A percentile compares a stretch with the other conserved stretches of the same genome.
Evolutionary conservation across 2,329 filamentous ascomycete genomes (phyloP).

Genomic region (Talaromyces sp.): DNA sequence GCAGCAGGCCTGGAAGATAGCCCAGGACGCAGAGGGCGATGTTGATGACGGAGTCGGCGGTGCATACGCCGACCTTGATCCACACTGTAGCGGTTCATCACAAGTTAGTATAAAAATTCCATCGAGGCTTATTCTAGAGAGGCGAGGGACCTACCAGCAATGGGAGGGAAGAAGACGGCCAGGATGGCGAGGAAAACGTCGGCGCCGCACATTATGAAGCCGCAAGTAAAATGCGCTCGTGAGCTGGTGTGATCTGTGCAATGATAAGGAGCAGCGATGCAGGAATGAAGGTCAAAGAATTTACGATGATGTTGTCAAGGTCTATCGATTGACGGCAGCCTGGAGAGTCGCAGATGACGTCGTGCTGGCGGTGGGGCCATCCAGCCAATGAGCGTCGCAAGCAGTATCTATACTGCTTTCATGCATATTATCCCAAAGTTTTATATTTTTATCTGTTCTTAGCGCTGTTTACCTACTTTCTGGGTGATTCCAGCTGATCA

Average conservation of each 20-base stretch:
- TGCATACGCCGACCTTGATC: conserved; percentile 93
- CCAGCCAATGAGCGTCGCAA: background rate
- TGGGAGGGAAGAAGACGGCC: conserved; percentile 57
- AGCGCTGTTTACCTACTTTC: too few species aligned
- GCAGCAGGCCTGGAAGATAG: conserved; percentile 79
- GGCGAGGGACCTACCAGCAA: conserved; percentile 44
- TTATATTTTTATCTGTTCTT: too few species aligned
- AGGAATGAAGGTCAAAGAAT: background rate
- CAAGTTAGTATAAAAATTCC: conserved; percentile 11
- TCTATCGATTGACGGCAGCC: background rate
- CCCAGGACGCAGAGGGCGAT: conserved; percentile 78
- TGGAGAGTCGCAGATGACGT: background rate
- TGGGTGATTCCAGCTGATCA: too few species aligned
- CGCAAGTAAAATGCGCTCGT: background rate
- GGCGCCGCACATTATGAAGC: conserved; percentile 50
- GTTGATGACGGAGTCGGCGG: conserved; percentile 89
- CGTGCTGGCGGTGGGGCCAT: background rate
- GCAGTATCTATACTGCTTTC: too few species aligned
- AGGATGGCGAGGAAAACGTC: conserved; percentile 58
- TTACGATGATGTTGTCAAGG: background rate
- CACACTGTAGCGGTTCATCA: conserved; percentile 59
- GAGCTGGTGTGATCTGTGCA: background rate
- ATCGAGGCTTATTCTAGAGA: background rate
- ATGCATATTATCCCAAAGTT: too few species aligned
- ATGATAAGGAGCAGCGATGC: background rate